Evolutionary conservation across 1,284 basidiomycete species (phyloP).

Genomic region (Schizophyllum amplum): DNA sequence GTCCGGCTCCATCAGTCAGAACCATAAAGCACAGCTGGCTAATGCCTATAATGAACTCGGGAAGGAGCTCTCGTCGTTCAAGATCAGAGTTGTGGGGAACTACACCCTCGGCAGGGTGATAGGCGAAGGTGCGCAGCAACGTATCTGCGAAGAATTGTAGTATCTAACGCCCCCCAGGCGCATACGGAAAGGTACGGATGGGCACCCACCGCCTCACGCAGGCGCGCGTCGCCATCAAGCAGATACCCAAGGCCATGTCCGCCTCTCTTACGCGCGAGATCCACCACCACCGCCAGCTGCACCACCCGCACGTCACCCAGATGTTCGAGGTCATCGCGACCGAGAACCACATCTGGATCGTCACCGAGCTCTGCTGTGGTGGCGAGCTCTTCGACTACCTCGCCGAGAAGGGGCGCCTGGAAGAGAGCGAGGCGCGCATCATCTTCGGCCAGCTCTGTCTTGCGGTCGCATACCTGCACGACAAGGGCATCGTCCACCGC

Average conservation of each 20-base stretch:
- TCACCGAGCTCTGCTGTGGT: conserved; percentile 93
- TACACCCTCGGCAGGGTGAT: conserved; percentile 95
- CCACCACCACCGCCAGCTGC: conserved; percentile 94
- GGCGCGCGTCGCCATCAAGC: conserved; percentile 91
- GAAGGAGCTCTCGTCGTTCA: conserved; percentile 85
- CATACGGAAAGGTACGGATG: conserved; percentile 89
- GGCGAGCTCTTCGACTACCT: conserved; percentile 98
- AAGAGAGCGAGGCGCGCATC: conserved; percentile 76
- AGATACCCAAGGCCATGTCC: conserved; percentile 91
- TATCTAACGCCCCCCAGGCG: conserved; percentile 39
- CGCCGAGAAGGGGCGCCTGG: conserved; percentile 84
- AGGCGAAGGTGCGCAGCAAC: conserved; percentile 72
- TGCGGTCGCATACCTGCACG: conserved; percentile 88
- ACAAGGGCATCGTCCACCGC: conserved; percentile 88
- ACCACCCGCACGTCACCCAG: conserved; percentile 92
- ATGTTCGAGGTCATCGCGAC: conserved; percentile 98
- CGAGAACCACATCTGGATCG: conserved; percentile 92
- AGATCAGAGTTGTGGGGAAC: conserved; percentile 88
- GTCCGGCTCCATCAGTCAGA: conserved; percentile 60
- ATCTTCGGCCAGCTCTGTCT: conserved; percentile 94
- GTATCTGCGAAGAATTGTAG: background rate
- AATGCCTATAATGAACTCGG: conserved; percentile 96
- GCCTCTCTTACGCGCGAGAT: conserved; percentile 92
- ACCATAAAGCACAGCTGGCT: conserved; percentile 80
- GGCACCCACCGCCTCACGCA: conserved; percentile 89